phyloP scores from a whole-genome alignment of 768 basidiomycete species.

The Suillus americanus region DNA sequence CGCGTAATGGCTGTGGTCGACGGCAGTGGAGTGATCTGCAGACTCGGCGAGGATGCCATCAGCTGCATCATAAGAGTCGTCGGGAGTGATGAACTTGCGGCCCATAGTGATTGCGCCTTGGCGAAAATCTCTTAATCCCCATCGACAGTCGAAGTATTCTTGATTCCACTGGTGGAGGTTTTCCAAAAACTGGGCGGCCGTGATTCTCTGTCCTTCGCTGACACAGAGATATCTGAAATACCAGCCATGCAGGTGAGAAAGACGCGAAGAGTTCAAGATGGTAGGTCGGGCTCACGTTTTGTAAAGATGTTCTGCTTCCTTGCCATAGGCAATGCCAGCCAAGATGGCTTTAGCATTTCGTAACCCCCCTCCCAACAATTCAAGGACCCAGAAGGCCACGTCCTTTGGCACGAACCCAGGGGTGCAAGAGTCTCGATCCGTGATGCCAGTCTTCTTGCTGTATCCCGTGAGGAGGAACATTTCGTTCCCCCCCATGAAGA shows the following conservation, averaged over 20 bases:
- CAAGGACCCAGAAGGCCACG: background rate
- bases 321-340: background rate
- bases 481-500: background rate
- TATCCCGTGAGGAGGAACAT: background rate
- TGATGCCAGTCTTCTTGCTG: background rate
- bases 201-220: background rate
- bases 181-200: background rate
- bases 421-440: background rate
- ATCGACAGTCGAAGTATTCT: background rate
- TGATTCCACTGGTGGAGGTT: background rate
- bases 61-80: background rate
- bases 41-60: background rate
- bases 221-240: background rate
- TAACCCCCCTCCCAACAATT: background rate
- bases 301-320: background rate
- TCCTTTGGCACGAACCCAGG: background rate
- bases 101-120: background rate
- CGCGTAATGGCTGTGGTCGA: background rate
- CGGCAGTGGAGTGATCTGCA: background rate
- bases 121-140: background rate
- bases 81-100: background rate
- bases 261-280: no score
- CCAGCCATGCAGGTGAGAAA: no score
- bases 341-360: background rate
- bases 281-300: background rate